Conservation (phyloP, 306 rosid genomes). For the Psophocarpus tetragonolobus region DNA sequence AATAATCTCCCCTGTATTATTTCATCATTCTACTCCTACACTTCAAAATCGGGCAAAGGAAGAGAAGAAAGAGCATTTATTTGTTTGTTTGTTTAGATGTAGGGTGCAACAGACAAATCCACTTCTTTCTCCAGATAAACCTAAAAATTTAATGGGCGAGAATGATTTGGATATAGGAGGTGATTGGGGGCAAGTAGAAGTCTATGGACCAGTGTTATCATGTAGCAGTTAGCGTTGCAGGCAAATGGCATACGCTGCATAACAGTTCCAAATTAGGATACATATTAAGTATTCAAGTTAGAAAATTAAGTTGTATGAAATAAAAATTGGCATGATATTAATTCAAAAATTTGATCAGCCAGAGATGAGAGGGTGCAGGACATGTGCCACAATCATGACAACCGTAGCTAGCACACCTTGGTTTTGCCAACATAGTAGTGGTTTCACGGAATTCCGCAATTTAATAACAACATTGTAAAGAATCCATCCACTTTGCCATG, state of each 20-base stretch:
- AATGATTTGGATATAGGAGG: not conserved
- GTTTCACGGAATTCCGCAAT: not conserved
- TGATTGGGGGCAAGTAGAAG: not conserved
- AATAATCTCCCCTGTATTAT: not conserved
- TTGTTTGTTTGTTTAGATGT: not conserved
- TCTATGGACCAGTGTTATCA: not conserved
- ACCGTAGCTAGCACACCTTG: not conserved
- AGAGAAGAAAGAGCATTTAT: not conserved
- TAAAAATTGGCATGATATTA: not conserved
- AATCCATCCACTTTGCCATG: not conserved
- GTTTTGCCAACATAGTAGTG: not conserved
- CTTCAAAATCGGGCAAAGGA: slow-evolving; percentile 2
- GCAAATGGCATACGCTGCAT: not conserved
- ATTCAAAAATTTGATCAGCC: not conserved
- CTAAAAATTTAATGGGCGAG: not conserved
- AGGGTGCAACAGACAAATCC: not conserved
- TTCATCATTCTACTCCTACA: not conserved
- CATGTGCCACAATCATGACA: not conserved
- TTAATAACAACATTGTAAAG: not conserved
- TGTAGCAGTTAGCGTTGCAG: no score
- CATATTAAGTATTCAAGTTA: not conserved
- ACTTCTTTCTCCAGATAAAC: slow-evolving; percentile 1
- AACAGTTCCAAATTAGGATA: not conserved
- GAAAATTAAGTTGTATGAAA: not conserved
- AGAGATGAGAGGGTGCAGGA: not conserved